A percentile compares a stretch with the other conserved stretches of the same genome.
Evolutionary conservation across 202 grass and related monocot genomes (phyloP).

Genomic region (Panicum hallii): DNA sequence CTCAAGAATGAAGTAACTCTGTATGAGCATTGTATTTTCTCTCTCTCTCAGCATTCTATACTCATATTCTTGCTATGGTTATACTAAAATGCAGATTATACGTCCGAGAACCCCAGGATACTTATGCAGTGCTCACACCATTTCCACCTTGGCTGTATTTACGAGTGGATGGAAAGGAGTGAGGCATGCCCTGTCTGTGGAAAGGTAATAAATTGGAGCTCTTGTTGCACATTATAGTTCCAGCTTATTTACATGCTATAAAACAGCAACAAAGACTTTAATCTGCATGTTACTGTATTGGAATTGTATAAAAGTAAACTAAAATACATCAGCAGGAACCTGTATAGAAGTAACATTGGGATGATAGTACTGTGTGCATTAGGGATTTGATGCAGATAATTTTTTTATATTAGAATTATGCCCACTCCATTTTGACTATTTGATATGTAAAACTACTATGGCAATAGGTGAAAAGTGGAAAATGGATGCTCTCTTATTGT

Average conservation of each 20-base stretch:
- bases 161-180: constrained; percentile 99
- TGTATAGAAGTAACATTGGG: background rate
- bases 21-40: background rate
- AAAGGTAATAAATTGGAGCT: constrained; percentile 60
- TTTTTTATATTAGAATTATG: background rate
- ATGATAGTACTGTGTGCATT: background rate
- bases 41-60: background rate
- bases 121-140: constrained; percentile 91
- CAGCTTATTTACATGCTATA: background rate
- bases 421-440: background rate
- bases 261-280: background rate
- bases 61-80: constrained; percentile 16
- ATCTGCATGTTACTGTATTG: background rate
- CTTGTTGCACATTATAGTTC: background rate
- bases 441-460: background rate
- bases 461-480: background rate
- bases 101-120: constrained; percentile 85
- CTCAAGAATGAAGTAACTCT: background rate
- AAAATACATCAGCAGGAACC: background rate
- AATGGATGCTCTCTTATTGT: background rate
- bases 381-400: background rate
- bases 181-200: constrained; percentile 94
- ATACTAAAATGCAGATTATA: constrained; percentile 78
- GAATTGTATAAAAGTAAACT: background rate
- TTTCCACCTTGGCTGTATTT: constrained; percentile 97